Evolutionary conservation across 805 yeast species (phyloP).

Genomic region (Teunomyces aglyptinius): DNA sequence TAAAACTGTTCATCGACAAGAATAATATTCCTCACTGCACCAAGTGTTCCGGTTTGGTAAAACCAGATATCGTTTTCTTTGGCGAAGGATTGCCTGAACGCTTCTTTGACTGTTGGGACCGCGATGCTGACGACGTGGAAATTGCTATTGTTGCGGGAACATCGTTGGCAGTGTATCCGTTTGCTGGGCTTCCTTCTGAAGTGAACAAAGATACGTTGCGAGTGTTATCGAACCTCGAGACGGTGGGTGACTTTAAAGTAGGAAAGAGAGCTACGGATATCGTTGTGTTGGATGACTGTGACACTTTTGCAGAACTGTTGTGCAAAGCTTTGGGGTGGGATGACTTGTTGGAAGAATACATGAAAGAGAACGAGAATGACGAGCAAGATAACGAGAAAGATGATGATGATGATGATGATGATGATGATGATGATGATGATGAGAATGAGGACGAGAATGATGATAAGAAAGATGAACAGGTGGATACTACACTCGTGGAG

Average conservation of each 20-base stretch:
- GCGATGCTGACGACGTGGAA: constrained; percentile 51
- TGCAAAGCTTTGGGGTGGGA: constrained; percentile 66
- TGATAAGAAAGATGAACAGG: background rate
- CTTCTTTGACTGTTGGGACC: constrained; percentile 71
- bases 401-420: background rate
- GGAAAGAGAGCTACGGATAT: constrained; percentile 55
- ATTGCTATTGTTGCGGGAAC: constrained; percentile 91
- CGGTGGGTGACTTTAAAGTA: constrained; percentile 69
- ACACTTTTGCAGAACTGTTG: constrained; percentile 55
- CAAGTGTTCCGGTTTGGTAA: constrained; percentile 71
- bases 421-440: background rate
- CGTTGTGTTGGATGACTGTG: constrained; percentile 61
- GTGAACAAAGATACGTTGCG: constrained; percentile 49
- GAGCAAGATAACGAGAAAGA: background rate
- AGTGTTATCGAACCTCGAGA: constrained; percentile 69
- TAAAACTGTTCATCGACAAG: constrained; percentile 40
- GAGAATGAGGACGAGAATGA: constrained; percentile 5
- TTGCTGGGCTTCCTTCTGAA: constrained; percentile 78
- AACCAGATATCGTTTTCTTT: constrained; percentile 93
- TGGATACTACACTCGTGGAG: background rate
- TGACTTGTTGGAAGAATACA: constrained; percentile 25
- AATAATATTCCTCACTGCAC: constrained; percentile 53
- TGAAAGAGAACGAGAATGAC: background rate
- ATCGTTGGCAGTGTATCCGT: constrained; percentile 85
- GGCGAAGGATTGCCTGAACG: constrained; percentile 79